A percentile compares a stretch with the other conserved stretches of the same genome.
Conservation (phyloP, 768 basidiomycete species). For the Erythrobasidium yunnanense region DNA sequence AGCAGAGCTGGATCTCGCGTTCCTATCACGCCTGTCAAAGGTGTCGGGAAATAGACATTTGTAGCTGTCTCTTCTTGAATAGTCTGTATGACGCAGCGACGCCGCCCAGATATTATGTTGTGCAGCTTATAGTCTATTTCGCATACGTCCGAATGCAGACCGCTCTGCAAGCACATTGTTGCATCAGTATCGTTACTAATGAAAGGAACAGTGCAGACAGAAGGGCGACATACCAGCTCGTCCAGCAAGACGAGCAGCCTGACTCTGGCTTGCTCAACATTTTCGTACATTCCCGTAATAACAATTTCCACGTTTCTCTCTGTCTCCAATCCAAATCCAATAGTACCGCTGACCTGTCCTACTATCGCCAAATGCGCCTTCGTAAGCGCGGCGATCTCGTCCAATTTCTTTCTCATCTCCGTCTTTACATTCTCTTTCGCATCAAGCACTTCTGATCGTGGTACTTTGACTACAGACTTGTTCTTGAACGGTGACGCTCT, state of each 20-base stretch:
- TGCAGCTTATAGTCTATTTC: constrained; percentile 94
- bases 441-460: constrained; percentile 86
- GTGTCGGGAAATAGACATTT: constrained; percentile 88
- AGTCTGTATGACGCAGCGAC: constrained; percentile 70
- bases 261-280: constrained; percentile 82
- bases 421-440: constrained; percentile 43
- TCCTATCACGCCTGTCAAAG: constrained; percentile 72
- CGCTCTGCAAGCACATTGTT: constrained; percentile 51
- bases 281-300: constrained; percentile 70
- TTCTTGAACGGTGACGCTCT: constrained; percentile 74
- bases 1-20: constrained; percentile 47
- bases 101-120: constrained; percentile 77
- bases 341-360: constrained; percentile 59
- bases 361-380: constrained; percentile 86
- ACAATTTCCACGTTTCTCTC: constrained; percentile 89
- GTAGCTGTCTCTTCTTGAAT: constrained; percentile 96
- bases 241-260: constrained; percentile 86
- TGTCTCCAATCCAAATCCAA: constrained; percentile 83
- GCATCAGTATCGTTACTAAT: background rate
- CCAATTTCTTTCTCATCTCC: constrained; percentile 46
- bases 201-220: background rate
- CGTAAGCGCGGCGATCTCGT: constrained; percentile 88
- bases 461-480: constrained; percentile 74
- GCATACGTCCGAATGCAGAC: constrained; percentile 75
- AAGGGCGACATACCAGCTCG: constrained; percentile 59